Conservation (phyloP, 306 rosid species). For the Rosa lucieae region DNA sequence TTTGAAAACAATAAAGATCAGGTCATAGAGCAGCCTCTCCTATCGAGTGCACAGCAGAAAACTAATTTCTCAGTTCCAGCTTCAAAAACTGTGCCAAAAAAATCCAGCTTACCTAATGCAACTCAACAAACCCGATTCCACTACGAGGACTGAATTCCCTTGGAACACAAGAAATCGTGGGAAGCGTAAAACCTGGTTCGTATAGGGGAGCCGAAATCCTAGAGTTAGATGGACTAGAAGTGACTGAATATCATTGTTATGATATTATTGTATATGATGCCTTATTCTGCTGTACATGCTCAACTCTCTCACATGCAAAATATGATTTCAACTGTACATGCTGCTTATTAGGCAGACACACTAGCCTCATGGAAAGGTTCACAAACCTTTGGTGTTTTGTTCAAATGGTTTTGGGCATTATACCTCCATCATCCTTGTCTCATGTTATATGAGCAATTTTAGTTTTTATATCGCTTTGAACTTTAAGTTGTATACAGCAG, state of each 20-base stretch:
- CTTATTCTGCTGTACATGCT: slow-evolving; percentile 26
- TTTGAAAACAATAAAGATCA: slow-evolving; percentile 37
- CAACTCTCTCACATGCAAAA: slow-evolving; percentile 26
- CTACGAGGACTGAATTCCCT: slow-evolving; percentile 37
- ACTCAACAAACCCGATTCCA: slow-evolving; percentile 24
- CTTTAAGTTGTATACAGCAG: background rate
- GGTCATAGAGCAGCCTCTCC: slow-evolving; percentile 34
- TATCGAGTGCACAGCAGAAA: slow-evolving; percentile 39
- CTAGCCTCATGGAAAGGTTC: background rate
- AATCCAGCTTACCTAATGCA: slow-evolving; percentile 26
- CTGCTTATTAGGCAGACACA: slow-evolving; percentile 24
- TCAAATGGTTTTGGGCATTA: slow-evolving; percentile 3
- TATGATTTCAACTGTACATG: slow-evolving; percentile 35
- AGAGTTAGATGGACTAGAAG: slow-evolving; percentile 11
- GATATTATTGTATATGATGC: slow-evolving; percentile 34
- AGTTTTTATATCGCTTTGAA: background rate
- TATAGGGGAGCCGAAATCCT: slow-evolving; percentile 25
- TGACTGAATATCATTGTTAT: background rate
- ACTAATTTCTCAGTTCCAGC: slow-evolving; percentile 23
- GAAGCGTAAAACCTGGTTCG: slow-evolving; percentile 41
- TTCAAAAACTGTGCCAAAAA: slow-evolving; percentile 36
- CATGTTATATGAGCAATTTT: background rate
- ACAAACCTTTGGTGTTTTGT: slow-evolving; percentile 7
- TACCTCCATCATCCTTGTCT: background rate
- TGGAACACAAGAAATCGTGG: slow-evolving; percentile 45